Conservation (phyloP, 2,329 filamentous ascomycete species). For the Xylariaceae sp. region DNA sequence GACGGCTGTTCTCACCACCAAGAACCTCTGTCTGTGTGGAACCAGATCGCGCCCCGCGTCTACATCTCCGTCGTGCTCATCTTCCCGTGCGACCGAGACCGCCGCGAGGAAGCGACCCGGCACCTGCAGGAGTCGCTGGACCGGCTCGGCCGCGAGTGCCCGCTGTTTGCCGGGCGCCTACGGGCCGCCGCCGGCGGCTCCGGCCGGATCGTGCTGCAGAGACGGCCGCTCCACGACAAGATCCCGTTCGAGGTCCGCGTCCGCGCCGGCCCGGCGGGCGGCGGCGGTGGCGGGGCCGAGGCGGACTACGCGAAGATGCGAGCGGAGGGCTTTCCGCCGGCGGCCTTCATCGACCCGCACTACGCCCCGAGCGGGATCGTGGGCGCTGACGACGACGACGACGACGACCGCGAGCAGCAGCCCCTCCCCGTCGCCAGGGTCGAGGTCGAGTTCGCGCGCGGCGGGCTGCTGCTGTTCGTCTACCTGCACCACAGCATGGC, state of each 20-base stretch:
- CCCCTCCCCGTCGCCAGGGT: conserved; percentile 31
- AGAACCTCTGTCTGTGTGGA: conserved; percentile 25
- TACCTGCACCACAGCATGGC: conserved; percentile 35
- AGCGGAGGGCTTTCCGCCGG: conserved; percentile 21
- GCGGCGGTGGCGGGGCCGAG: conserved; percentile 9
- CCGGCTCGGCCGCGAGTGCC: conserved; percentile 20
- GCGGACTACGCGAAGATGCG: conserved; percentile 18
- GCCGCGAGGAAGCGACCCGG: conserved; percentile 12
- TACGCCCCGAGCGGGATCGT: conserved; percentile 17
- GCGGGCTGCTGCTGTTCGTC: conserved; percentile 32
- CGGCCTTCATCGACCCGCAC: conserved; percentile 17
- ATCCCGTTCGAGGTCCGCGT: conserved; percentile 25
- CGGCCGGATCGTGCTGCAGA: conserved; percentile 17
- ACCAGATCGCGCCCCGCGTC: conserved; percentile 25
- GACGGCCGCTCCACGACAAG: conserved; percentile 15
- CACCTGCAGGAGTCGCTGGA: conserved; percentile 20
- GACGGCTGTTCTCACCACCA: conserved; percentile 13
- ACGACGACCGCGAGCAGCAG: background rate
- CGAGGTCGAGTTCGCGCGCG: conserved; percentile 29
- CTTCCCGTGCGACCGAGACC: conserved; percentile 21
- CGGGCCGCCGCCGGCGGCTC: conserved; percentile 15
- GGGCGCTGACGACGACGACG: conserved; percentile 8
- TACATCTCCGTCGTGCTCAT: conserved; percentile 27
- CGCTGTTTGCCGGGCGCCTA: conserved; percentile 23
- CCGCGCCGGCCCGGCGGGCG: conserved; percentile 2